Base-by-base conservation (phyloP, 2,329 filamentous ascomycete genomes). In the Fusarium sp. region DNA sequence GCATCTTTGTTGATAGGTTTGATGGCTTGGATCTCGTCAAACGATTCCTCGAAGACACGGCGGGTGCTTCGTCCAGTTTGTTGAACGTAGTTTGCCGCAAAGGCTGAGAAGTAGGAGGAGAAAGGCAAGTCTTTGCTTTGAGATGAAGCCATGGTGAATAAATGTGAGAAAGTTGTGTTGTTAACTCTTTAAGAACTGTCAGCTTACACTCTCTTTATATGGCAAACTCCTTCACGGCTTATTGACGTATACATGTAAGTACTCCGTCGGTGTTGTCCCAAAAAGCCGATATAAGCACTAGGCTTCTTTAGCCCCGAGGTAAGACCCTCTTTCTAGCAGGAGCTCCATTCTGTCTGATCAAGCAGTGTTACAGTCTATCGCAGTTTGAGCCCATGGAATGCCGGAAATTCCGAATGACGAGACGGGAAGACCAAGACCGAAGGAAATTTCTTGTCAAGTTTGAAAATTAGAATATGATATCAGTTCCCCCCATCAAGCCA, bases 21-120 rank as follows among this genome's bases (percentile, higher is more conserved):
- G 16, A 44, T 52, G 5, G 51, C 46, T 18, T 68, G 57, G 6
- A 78, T 67, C 3, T 74, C 67, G 9, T 64, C 45, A 6, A 74
- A 44, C 2, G 53, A 58, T 4, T 55, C 12, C 6, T 58, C 69
- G 43, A 79, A 75, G 8, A 75, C 43, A 53, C 69, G 59, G 10
- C 67, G 68, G 1, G 77, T 79, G 32, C 67, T 74, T 68, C 77
- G 69, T 48, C 77, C 77, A 0, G 77, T 79, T 20, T 78, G 69
- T 8, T 64, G 60, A 5, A 66, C 61, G 54, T 79, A 79, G 20
- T 60, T 70, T 30, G 64, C 66, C 2, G 76, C 77, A 16, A 79
- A 63, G 2, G 63, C 62, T 15, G 74, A 67, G 44, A 79, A 78
- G 57, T 72, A 78, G 1, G 63, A 58, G 1, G 72, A 63, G 13